phyloP scores from a whole-genome alignment of 2,329 filamentous ascomycete genomes.

The Stagonosporopsis chrysanthemi region DNA sequence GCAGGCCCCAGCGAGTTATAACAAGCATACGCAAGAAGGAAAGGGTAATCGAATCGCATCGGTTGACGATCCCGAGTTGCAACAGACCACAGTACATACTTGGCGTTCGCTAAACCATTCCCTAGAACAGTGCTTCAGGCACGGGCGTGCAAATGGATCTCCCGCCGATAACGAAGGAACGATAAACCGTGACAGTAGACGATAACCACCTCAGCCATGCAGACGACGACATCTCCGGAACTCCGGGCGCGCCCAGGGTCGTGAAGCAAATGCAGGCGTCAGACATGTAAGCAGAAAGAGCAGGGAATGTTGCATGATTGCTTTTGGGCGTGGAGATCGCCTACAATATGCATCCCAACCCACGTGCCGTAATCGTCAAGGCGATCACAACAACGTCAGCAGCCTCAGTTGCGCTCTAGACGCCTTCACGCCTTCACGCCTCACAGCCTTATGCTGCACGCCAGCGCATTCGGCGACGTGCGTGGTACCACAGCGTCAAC shows the following conservation, averaged over 20 bases:
- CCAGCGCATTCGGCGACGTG: background rate
- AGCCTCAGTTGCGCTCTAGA: slow-evolving; percentile 2
- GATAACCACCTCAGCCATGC: background rate
- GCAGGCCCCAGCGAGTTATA: background rate
- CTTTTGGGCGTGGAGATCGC: background rate
- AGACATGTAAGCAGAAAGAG: background rate
- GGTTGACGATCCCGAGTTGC: slow-evolving; percentile 1
- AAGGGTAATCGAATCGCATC: background rate
- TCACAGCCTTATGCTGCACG: slow-evolving; percentile 1
- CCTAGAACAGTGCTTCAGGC: background rate
- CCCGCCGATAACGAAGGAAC: background rate
- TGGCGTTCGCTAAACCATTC: background rate
- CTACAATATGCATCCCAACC: slow-evolving; percentile 1
- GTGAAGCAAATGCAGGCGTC: background rate
- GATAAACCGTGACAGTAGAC: background rate
- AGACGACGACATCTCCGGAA: background rate
- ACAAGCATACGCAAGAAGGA: background rate
- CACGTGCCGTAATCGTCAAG: background rate
- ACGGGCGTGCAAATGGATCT: background rate
- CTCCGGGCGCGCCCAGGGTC: background rate
- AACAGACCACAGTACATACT: background rate
- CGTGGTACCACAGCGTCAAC: background rate
- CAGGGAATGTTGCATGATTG: background rate
- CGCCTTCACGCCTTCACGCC: background rate
- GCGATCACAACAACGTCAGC: background rate